These are phyloP conservation scores for Chimonanthus salicifolius DNA, from an alignment of 164 flowering plant genomes.

Conservation along the genomic window DNA sequence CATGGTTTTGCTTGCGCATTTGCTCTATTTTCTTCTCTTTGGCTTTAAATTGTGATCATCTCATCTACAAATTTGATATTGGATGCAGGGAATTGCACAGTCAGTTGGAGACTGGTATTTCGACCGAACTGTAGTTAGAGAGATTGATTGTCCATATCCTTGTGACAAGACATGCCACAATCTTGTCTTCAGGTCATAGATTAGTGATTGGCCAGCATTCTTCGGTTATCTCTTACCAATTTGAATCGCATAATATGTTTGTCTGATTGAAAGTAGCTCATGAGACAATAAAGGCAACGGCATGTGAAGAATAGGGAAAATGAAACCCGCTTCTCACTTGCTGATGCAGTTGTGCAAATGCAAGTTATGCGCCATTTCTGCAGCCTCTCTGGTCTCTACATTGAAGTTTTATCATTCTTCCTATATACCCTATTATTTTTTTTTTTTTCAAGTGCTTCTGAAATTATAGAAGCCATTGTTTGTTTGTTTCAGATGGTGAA, in stretches of 20 bases:
- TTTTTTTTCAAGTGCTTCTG: not conserved
- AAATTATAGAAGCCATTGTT: not conserved
- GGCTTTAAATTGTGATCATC: not conserved
- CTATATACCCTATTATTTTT: not conserved
- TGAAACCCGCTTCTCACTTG: constrained; percentile 3
- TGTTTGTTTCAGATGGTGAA: not conserved
- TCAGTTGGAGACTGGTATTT: constrained; percentile 13
- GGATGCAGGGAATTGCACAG: constrained; percentile 9
- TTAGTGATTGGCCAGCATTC: not conserved
- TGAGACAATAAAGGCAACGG: not conserved
- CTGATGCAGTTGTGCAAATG: not conserved
- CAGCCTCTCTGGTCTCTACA: not conserved
- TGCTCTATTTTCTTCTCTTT: not conserved
- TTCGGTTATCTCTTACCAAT: not conserved
- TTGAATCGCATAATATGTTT: not conserved
- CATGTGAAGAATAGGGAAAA: constrained; percentile 1
- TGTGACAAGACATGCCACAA: constrained; percentile 12
- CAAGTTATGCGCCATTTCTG: not conserved
- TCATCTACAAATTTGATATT: not conserved
- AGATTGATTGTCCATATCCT: constrained; percentile 11
- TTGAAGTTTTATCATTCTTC: too few species aligned
- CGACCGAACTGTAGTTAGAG: constrained; percentile 2
- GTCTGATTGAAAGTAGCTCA: not conserved
- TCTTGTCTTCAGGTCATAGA: constrained; percentile 7
- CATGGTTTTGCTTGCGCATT: not conserved